phyloP scores from a whole-genome alignment of 2,329 filamentous ascomycete genomes.

The Ilyonectria sp. region DNA sequence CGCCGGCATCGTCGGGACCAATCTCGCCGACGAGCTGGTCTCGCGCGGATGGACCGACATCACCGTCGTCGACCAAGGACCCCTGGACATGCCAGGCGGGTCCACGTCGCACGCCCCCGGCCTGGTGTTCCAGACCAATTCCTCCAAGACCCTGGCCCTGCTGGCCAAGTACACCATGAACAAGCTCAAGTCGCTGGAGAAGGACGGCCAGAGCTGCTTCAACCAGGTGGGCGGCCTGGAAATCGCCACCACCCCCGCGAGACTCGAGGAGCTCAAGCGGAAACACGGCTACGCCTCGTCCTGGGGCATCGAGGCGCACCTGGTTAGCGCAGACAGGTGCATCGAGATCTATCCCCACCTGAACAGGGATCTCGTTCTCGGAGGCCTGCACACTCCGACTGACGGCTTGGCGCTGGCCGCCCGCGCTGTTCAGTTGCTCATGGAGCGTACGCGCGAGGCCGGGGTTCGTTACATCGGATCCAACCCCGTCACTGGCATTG shows the following conservation, averaged over 20 bases:
- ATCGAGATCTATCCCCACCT: conserved; percentile 68
- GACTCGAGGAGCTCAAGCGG: conserved; percentile 73
- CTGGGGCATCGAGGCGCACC: conserved; percentile 70
- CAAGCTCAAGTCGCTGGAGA: conserved; percentile 68
- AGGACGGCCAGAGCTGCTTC: conserved; percentile 62
- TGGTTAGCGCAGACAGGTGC: conserved; percentile 69
- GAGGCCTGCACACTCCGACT: conserved; percentile 72
- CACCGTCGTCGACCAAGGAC: conserved; percentile 76
- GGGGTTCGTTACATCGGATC: conserved; percentile 71
- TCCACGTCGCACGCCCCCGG: conserved; percentile 77
- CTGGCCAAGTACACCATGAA: conserved; percentile 75
- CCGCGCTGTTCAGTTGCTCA: conserved; percentile 73
- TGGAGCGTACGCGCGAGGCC: conserved; percentile 69
- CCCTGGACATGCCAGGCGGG: conserved; percentile 73
- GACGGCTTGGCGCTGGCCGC: conserved; percentile 75
- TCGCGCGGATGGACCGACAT: conserved; percentile 74
- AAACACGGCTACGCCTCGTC: conserved; percentile 73
- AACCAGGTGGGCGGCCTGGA: conserved; percentile 76
- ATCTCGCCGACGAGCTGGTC: conserved; percentile 75
- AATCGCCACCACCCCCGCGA: conserved; percentile 71
- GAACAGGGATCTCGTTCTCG: conserved; percentile 67
- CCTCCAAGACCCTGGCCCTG: conserved; percentile 69
- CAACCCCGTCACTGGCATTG: conserved; percentile 72
- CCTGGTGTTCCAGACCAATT: conserved; percentile 75
- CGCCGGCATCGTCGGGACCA: conserved; percentile 75